Base-by-base conservation (phyloP, 192 early-diverging fungal species). In the Jimgerdemannia lactiflua region DNA sequence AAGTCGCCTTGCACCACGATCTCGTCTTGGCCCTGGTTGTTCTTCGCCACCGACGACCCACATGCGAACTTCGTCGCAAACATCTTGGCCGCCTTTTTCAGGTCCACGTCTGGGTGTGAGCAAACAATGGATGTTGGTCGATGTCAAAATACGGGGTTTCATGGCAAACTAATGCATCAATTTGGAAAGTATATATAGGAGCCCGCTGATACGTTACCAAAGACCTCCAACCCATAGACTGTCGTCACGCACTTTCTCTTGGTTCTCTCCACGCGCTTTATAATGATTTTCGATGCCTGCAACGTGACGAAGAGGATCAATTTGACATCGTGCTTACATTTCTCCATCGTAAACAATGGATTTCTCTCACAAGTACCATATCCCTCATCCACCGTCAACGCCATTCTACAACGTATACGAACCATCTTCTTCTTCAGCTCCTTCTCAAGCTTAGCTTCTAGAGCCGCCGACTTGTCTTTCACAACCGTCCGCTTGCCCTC, bases 1-100 rank as follows among this genome's bases (percentile, higher is more conserved):
- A 97, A 90, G 78, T 99, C 98, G 74, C 98, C 98, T 79, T 98
- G 97, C 6, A 99, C 94, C 39, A 98, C 92, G 83, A 99, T 97
- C 80, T 99, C 98, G 68, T 98, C 97, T 67, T 78, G 83, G 76
- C 96, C 96, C 81, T 94, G 91, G 73, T 94, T 91, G 79, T 93
- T 98, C 87, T 98, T 98, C 66, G 94, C 87, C 66, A 94, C 93
- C 11, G 95, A 95, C n/a, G 95, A 91, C 54, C 97, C 96, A 80
- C 93, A 94, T 17, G 98, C 98, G 85, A 97, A 99, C 80, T 95
- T 95, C 74, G 88, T 94, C 63, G 97, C 95, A 88, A 99, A 96
- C 74, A 91, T 77, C 85, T 99, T 99, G 73, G 98, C 95, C 2
- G 96, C 96, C 82, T 96, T 97, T 77, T 98, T 99, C 71, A 99